phyloP scores from a whole-genome alignment of 495 filamentous ascomycete species.

The Podospora tetraspora region DNA sequence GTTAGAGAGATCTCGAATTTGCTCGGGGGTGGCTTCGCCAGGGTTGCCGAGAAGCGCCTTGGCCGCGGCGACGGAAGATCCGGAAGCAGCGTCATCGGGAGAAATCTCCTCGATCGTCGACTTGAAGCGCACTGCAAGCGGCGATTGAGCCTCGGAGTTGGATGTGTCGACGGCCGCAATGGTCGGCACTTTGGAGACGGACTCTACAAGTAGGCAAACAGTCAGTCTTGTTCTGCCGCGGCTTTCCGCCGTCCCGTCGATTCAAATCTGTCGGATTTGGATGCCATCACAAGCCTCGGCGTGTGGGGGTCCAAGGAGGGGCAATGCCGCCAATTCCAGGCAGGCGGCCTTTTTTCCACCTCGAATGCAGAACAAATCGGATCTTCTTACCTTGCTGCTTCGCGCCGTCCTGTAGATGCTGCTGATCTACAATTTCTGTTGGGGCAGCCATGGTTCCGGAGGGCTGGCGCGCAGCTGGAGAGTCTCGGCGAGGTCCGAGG shows the following conservation, averaged over 20 bases:
- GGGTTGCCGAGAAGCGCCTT: conserved; percentile 26
- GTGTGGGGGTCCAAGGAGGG: conserved; percentile 25
- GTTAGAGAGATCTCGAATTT: conserved; percentile 66
- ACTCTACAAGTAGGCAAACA: background rate
- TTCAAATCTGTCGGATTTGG: background rate
- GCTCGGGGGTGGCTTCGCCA: conserved; percentile 47
- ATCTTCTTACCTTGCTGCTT: background rate
- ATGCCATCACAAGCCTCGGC: background rate
- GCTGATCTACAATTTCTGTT: background rate
- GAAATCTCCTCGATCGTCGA: conserved; percentile 70
- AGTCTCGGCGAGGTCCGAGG: background rate
- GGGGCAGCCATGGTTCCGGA: background rate
- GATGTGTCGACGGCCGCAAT: conserved; percentile 11
- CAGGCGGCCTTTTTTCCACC: conserved; percentile 5
- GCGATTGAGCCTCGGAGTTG: conserved; percentile 16
- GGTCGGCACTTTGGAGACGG: background rate
- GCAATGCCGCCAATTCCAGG: background rate
- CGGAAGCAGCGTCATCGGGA: conserved; percentile 36
- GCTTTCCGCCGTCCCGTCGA: background rate
- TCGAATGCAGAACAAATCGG: conserved; percentile 1
- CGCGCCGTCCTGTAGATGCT: background rate
- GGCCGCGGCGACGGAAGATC: conserved; percentile 22
- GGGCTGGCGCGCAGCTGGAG: background rate
- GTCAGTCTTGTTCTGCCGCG: background rate
- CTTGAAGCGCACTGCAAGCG: conserved; percentile 70